Base-by-base conservation (phyloP, 192 early-diverging fungal species). In the Diversispora eburnea region DNA sequence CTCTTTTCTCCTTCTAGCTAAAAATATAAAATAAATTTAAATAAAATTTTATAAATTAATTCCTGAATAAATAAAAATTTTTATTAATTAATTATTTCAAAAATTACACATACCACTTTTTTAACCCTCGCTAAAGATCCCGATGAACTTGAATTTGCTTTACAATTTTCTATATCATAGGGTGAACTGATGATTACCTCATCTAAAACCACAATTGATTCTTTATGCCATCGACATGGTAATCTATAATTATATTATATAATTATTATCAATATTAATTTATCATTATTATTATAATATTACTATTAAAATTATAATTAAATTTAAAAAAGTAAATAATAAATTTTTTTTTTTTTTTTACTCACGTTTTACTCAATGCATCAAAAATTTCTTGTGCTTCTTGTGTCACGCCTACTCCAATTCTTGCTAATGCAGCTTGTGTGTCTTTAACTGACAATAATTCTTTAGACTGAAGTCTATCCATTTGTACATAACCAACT, bases 381-480 rank as follows among this genome's bases (percentile, higher is more conserved):
- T 94, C 90, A 76, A 94, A 94, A 66, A 94, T 89, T 33, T 84
- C 81, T 78, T 94, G 91, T 7, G 83, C 92, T 79, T 85, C 82
- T 47, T 86, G 82, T 60, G 88, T 89, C 19, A 94, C 92, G 42
- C 92, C 92, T 42, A 92, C 91, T 61, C 92, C 92, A 74, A 92
- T 91, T 49, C 87, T 83, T 8, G 86, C 84, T 41, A 77, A 77
- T 17, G 83, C 80, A 22, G 68, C 77, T 46, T 77, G 77, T 66
- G 82, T 79, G 49, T 81, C 79, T 22, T 81, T 81, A 49, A 84
- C 48, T 4, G 88, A 84, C 47, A 83, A 81, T 60, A 75, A 73
- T 75, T 89, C 88, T 74, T 84, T 73, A 5, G 77, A 72, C 56
- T 81, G 78, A 41, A 90, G 59, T 64, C 80, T 81, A 45, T 89